Conservation (phyloP, 2,329 filamentous ascomycete genomes). For the Diaporthe capsici region DNA sequence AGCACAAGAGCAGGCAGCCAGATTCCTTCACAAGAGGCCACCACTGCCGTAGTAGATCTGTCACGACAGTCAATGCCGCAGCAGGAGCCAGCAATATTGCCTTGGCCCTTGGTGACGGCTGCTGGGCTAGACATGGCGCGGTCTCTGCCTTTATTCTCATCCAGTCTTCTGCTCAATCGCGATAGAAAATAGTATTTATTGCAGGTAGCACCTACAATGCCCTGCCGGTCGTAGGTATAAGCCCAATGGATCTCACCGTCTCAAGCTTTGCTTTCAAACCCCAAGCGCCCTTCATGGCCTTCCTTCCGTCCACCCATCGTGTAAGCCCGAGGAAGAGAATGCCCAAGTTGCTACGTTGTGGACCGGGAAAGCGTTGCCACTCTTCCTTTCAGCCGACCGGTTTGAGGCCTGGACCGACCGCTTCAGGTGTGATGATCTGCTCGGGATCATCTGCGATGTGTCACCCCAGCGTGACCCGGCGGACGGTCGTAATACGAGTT, state of each 20-base stretch:
- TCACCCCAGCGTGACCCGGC: background rate
- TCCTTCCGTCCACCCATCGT: background rate
- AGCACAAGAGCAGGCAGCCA: constrained; percentile 1
- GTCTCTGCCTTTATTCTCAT: background rate
- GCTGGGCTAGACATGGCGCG: background rate
- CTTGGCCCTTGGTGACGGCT: background rate
- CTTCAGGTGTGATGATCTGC: background rate
- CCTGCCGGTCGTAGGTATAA: background rate
- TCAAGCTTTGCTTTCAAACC: background rate
- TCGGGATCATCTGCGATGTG: constrained; percentile 12
- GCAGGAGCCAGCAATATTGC: background rate
- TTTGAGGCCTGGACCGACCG: constrained; percentile 1
- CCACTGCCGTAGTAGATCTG: constrained; percentile 12
- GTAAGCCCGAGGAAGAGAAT: too few species aligned
- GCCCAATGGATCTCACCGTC: background rate
- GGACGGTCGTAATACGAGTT: background rate
- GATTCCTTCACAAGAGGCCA: constrained; percentile 7
- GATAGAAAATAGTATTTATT: background rate
- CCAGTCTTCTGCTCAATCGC: background rate
- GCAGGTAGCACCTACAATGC: background rate
- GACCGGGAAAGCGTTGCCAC: background rate
- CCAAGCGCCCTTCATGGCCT: background rate
- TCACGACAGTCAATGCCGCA: background rate
- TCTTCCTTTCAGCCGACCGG: background rate
- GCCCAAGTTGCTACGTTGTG: background rate